Base-by-base conservation (phyloP, 2,329 filamentous ascomycete species). In the Metarhizium robertsii region DNA sequence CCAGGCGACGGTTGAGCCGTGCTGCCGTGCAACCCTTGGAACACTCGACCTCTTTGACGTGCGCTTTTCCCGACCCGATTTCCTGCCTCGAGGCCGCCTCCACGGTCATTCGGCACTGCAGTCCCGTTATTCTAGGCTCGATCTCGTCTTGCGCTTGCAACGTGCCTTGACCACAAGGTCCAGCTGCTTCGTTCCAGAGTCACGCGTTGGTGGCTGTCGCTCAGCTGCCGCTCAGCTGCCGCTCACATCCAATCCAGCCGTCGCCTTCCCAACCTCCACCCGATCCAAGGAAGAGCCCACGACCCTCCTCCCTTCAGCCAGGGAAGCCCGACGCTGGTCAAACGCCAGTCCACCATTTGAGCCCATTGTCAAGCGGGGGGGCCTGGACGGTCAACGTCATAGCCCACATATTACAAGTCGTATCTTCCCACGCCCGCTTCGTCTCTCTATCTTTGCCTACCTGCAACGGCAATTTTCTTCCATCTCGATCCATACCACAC, bases 371-470 rank as follows among this genome's bases (percentile, higher is more conserved):
- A 29, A 47, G 55, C 47, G 52, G 52, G 52, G 55, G 32, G 16
- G 10, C 54, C 43, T 34, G 42, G 42, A 29, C 43, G 42, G 25
- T 49, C 54, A 57, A 59, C 58, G 58, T 59, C 58, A 59, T 59
- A 53, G 50, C 53, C 36, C 20, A 29, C 49, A 51, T 36, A 29
- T 29, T 14, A 29, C 16, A 48, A 29, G 20, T 48, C 10, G 42
- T 29, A 20, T 43, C 36, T 20, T 43, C 50, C 49, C 18, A 7
- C n/a, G 30, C 49, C 32, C 49, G 32, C 38, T 8, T 38, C 32
- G 29, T 50, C 47, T 16, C 6, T 34, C 10, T 34, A 7, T 11
- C 32, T 1, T 34, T 34, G 6, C 32, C 48, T 48, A 11, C 10
- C 32, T 38, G 48, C 48, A 38, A 18, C 47, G 4, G 47, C 6